phyloP scores from a whole-genome alignment of 2,329 filamentous ascomycete species.

The Aspergillus sp. region DNA sequence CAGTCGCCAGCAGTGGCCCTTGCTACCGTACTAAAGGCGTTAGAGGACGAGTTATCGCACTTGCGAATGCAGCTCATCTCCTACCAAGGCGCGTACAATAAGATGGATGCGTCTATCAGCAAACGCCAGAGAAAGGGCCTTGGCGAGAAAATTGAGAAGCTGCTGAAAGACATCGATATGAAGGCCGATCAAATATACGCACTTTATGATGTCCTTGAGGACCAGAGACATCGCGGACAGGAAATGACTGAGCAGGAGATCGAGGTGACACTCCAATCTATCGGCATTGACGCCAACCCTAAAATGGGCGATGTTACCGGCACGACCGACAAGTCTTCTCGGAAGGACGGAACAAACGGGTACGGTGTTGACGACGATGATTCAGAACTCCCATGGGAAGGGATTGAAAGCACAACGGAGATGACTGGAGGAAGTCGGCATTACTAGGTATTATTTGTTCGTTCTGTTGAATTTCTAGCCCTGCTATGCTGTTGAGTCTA shows the following conservation, averaged over 20 bases:
- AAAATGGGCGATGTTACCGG: constrained; percentile 26
- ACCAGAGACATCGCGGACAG: constrained; percentile 67
- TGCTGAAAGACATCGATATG: constrained; percentile 65
- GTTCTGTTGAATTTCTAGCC: background rate
- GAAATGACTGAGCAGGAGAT: constrained; percentile 63
- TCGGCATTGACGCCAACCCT: constrained; percentile 36
- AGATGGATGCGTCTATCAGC: constrained; percentile 65
- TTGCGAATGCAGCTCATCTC: constrained; percentile 68
- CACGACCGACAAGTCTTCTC: constrained; percentile 29
- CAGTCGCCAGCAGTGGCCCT: constrained; percentile 72
- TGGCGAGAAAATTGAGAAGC: constrained; percentile 59
- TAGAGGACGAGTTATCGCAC: constrained; percentile 77
- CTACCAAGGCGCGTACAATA: constrained; percentile 63
- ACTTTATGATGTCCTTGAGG: constrained; percentile 80
- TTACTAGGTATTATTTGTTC: constrained; percentile 7
- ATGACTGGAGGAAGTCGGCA: constrained; percentile 29
- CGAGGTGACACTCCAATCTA: constrained; percentile 60
- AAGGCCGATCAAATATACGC: constrained; percentile 80
- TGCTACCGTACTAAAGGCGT: constrained; percentile 76
- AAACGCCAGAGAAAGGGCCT: constrained; percentile 64
- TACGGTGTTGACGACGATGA: constrained; percentile 34
- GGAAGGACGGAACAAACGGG: constrained; percentile 17
- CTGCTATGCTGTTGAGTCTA: background rate
- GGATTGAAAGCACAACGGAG: constrained; percentile 44
- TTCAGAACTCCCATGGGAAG: constrained; percentile 45